Evolutionary conservation across 176 grass and related monocot genomes (phyloP).

Genomic region (Carex pumila): DNA sequence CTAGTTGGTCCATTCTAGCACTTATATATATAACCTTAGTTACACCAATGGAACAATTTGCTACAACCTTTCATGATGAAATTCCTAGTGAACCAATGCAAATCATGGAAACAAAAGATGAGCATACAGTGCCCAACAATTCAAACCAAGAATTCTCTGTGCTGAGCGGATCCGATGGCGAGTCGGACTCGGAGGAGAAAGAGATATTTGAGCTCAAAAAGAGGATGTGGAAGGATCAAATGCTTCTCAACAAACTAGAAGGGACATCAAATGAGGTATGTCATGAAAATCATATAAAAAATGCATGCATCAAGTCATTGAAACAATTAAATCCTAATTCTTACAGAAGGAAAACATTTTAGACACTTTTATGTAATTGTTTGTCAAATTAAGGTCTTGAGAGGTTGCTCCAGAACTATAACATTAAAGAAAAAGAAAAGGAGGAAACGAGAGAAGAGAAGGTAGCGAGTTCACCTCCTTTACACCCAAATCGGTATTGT

Average conservation of each 20-base stretch:
- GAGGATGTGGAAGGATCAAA: constrained; percentile 74
- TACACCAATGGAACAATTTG: neutral
- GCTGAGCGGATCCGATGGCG: neutral
- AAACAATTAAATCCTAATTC: neutral
- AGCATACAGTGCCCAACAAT: neutral
- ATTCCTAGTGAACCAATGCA: neutral
- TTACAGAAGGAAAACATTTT: neutral
- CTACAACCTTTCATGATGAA: neutral
- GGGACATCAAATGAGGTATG: neutral
- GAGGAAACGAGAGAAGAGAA: too few relatives aligned
- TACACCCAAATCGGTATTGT: too few relatives aligned
- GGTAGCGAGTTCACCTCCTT: too few relatives aligned
- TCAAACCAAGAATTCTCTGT: neutral
- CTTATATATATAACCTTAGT: neutral
- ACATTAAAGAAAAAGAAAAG: too few relatives aligned
- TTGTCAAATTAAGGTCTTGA: neutral
- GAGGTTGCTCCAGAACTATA: too few relatives aligned
- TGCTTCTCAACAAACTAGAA: constrained; percentile 52
- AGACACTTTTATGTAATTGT: neutral
- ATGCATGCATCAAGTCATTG: neutral
- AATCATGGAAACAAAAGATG: neutral
- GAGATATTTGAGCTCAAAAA: constrained; percentile 47
- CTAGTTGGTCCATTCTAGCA: neutral
- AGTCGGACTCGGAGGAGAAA: neutral
- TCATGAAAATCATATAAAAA: neutral